Conservation (phyloP, 495 filamentous ascomycete genomes). For the Penicillium tannophilum region DNA sequence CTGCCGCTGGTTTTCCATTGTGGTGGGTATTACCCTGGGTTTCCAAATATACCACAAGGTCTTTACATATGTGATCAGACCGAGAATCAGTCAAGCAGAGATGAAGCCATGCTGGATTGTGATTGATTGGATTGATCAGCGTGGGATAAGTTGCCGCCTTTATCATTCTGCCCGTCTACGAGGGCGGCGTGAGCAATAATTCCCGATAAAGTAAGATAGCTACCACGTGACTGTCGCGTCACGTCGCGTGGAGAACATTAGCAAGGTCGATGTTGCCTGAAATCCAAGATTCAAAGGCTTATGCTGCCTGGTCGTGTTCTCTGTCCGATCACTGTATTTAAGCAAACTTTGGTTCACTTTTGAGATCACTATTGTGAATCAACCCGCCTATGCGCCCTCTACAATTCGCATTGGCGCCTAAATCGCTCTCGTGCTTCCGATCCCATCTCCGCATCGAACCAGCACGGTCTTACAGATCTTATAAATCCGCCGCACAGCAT, state of each 20-base stretch:
- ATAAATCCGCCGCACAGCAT: not conserved
- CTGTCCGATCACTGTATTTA: constrained; percentile 2
- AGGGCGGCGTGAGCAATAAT: not conserved
- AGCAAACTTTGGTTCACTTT: not conserved
- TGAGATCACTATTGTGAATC: not conserved
- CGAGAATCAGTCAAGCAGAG: not conserved
- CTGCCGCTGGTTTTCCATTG: constrained; percentile 43
- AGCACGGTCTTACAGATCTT: not conserved
- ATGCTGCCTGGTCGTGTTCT: constrained; percentile 14
- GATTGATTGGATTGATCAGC: not conserved
- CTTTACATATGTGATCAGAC: not conserved
- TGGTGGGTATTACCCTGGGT: not conserved
- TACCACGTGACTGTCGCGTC: constrained; percentile 44
- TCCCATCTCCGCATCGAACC: constrained; percentile 6
- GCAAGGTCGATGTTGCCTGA: constrained; percentile 12
- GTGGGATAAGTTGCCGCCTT: constrained; percentile 8
- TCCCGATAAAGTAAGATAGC: constrained; percentile 5
- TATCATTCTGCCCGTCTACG: constrained; percentile 5
- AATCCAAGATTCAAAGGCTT: not conserved
- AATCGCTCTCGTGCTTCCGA: constrained; percentile 23
- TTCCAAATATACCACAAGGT: not conserved
- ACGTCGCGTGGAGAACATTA: constrained; percentile 37
- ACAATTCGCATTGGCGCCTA: constrained; percentile 22
- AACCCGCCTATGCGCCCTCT: constrained; percentile 34
- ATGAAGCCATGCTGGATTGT: not conserved